Conservation (phyloP, 768 basidiomycete genomes). For the Pleurotus tuoliensis region DNA sequence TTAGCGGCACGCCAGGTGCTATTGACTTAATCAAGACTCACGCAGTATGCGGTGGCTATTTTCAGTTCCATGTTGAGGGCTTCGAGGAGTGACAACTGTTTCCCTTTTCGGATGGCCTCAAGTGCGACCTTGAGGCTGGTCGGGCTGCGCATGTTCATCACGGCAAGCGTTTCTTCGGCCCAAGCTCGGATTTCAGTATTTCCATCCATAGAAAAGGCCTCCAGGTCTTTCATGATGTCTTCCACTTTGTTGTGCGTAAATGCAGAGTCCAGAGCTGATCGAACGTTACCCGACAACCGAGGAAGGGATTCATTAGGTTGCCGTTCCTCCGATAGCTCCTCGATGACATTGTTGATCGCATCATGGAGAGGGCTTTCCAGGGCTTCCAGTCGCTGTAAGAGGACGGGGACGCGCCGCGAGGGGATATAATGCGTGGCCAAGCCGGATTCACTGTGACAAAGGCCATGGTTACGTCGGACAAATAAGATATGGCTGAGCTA, state of each 20-base stretch:
- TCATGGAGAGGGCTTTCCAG: conserved; percentile 32
- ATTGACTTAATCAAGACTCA: conserved; percentile 39
- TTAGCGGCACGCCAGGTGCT: conserved; percentile 12
- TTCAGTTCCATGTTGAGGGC: conserved; percentile 82
- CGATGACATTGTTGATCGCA: conserved; percentile 51
- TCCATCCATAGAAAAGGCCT: conserved; percentile 32
- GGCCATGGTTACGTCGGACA: background rate
- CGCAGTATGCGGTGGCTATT: conserved; percentile 87
- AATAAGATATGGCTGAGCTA: conserved; percentile 13
- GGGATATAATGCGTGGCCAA: conserved; percentile 93
- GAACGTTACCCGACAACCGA: conserved; percentile 54
- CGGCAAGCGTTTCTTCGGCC: conserved; percentile 67
- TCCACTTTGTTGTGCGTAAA: conserved; percentile 74
- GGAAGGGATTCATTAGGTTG: conserved; percentile 50
- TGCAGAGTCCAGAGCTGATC: conserved; percentile 76
- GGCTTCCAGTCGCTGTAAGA: conserved; percentile 64
- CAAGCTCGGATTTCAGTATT: conserved; percentile 56
- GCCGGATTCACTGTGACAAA: conserved; percentile 68
- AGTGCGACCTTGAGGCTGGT: conserved; percentile 92
- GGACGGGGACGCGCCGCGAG: conserved; percentile 64
- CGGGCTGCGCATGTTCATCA: conserved; percentile 73
- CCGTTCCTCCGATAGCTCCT: conserved; percentile 71
- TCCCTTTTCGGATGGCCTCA: conserved; percentile 71
- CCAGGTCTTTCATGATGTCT: conserved; percentile 59
- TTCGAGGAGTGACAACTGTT: conserved; percentile 53